Percentiles rank a stretch among this genome's conserved stretches.
Conservation (phyloP, 768 basidiomycete species). For the Russula olivacea region DNA sequence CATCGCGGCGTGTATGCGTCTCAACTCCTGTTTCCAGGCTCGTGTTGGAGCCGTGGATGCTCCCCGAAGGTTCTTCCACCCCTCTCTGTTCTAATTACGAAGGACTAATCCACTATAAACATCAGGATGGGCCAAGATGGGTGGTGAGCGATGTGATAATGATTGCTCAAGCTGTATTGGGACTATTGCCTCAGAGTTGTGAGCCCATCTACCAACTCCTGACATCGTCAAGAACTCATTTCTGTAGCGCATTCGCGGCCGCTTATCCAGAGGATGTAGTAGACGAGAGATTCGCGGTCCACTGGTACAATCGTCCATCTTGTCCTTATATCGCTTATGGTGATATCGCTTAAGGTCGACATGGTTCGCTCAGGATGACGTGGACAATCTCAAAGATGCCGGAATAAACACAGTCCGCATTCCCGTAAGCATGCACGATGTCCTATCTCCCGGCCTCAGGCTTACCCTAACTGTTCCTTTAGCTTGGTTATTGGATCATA, state of each 20-base stretch:
- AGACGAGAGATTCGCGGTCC: slow-evolving; percentile 47
- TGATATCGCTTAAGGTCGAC: slow-evolving; percentile 40
- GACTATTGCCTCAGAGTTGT: slow-evolving; percentile 66
- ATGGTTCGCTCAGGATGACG: slow-evolving; percentile 67
- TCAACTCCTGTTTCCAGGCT: slow-evolving; percentile 43
- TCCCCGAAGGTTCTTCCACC: slow-evolving; percentile 47
- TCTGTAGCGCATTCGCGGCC: slow-evolving; percentile 49
- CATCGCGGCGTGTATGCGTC: slow-evolving; percentile 2
- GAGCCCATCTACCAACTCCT: slow-evolving; percentile 41
- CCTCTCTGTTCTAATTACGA: background rate
- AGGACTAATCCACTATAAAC: background rate
- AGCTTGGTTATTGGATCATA: slow-evolving; percentile 82
- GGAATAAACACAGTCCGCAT: slow-evolving; percentile 75
- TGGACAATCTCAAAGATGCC: slow-evolving; percentile 43
- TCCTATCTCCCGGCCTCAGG: background rate
- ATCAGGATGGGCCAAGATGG: slow-evolving; percentile 68
- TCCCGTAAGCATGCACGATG: slow-evolving; percentile 43
- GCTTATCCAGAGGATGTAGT: slow-evolving; percentile 56
- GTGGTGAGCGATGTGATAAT: slow-evolving; percentile 49
- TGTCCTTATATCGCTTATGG: background rate
- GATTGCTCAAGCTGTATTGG: slow-evolving; percentile 64
- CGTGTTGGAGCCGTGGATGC: slow-evolving; percentile 77
- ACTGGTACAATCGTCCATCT: slow-evolving; percentile 44
- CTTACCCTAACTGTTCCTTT: background rate
- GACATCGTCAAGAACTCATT: background rate